A percentile compares a stretch with the other conserved stretches of the same genome.
Conservation (phyloP, 805 yeast species). For the Wickerhamiella azymoides region DNA sequence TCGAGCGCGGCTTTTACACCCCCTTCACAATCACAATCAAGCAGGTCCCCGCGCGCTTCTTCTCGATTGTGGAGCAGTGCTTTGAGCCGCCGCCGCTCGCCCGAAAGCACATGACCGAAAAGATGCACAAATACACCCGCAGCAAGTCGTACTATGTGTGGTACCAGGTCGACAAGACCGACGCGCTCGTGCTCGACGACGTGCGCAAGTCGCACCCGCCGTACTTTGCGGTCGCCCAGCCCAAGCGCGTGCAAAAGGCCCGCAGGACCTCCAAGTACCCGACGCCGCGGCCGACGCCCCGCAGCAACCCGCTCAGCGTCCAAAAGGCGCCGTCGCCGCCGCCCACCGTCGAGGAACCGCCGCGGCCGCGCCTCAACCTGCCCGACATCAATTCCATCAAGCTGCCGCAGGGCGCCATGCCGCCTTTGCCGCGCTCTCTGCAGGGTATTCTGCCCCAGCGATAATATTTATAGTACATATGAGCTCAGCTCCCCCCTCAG, state of each 20-base stretch:
- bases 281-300: background rate
- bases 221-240: constrained; percentile 11
- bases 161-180: constrained; percentile 46
- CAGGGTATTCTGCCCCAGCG: constrained; percentile 4
- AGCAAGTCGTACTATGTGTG: constrained; percentile 54
- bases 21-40: constrained; percentile 52
- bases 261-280: constrained; percentile 8
- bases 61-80: constrained; percentile 53
- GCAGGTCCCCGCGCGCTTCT: constrained; percentile 51
- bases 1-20: constrained; percentile 26
- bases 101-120: constrained; percentile 43
- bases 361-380: constrained; percentile 8
- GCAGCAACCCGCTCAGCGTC: background rate
- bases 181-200: constrained; percentile 20
- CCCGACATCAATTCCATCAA: constrained; percentile 11
- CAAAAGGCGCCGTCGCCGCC: background rate
- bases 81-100: constrained; percentile 45
- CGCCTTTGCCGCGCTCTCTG: constrained; percentile 15
- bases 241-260: constrained; percentile 11
- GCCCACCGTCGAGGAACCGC: background rate
- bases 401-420: constrained; percentile 11
- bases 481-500: background rate
- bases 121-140: constrained; percentile 46
- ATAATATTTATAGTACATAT: background rate
- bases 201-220: constrained; percentile 16